Base-by-base conservation (phyloP, 73 alveolate genomes). In the Effrenium voratum region DNA sequence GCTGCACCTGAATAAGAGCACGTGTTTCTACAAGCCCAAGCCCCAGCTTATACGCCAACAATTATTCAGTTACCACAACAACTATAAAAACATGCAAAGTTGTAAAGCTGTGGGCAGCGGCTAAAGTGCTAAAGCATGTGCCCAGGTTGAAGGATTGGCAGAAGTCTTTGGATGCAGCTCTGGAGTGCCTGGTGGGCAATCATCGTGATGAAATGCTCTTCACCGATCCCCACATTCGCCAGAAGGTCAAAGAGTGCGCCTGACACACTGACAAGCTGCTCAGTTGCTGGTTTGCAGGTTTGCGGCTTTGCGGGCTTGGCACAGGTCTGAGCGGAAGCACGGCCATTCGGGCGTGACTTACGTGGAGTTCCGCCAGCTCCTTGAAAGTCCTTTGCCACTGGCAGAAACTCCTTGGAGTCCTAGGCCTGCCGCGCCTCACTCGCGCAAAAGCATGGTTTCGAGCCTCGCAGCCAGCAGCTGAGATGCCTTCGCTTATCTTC, bases 1-100 rank as follows among this genome's bases (percentile, higher is more conserved):
- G 26, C 55, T 88, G 70, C 96, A 88, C 96, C 85, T 88, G 43
- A 88, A 88, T 86, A 88, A 88, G 96, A 88, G 96, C 96, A 88
- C 96, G 24, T 88, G 96, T 75, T 77, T 59, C 75, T 88, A 88
- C 96, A 88, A 88, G 96, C 45, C 24, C 84, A 28, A 63, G 70
- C 52, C 95, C 34, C 93, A 57, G 52, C 30, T 22, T 13, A 13
- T 22, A 13, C 68, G 30, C 68, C 68, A 10, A 55, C 10, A 55
- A 55, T 55, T 55, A 13, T 13, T 13, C 10, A 55, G 30, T 22
- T 22, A 10, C 68, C 68, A 55, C 10, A 22, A n/a, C n/a, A n/a
- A n/a, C n/a, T n/a, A n/a, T n/a, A n/a, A n/a, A 55, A 15, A 55
- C 22, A 55, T 55, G 22, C 68, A 55, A 55, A 57, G 72, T 57